phyloP scores from a whole-genome alignment of 2,329 filamentous ascomycete genomes.

The Aspergillus sp. region DNA sequence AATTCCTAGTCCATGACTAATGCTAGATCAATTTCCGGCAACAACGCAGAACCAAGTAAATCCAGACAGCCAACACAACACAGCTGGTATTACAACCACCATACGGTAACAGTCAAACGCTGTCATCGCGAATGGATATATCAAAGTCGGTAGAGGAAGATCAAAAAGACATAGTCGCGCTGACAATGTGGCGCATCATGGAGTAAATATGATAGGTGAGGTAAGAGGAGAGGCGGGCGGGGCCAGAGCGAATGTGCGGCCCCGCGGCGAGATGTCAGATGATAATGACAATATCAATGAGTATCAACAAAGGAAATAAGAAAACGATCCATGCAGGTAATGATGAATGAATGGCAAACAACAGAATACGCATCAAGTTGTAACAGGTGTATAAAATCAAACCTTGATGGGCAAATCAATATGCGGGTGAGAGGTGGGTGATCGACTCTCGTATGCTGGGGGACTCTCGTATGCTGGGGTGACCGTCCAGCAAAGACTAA shows the following conservation, averaged over 20 bases:
- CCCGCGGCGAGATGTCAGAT: slow-evolving; percentile 18
- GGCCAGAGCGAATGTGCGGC: slow-evolving; percentile 25
- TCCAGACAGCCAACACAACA: slow-evolving; percentile 21
- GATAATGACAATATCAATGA: slow-evolving; percentile 18
- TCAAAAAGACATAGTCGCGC: slow-evolving; percentile 19
- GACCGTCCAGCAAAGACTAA: slow-evolving; percentile 13
- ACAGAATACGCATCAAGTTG: slow-evolving; percentile 19
- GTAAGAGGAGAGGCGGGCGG: slow-evolving; percentile 16
- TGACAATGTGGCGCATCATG: slow-evolving; percentile 15
- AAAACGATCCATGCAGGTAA: slow-evolving; percentile 23
- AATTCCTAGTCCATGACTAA: slow-evolving; percentile 15
- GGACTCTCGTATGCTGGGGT: slow-evolving; percentile 2
- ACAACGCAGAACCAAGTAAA: slow-evolving; percentile 9
- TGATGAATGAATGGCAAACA: slow-evolving; percentile 24
- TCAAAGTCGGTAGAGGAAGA: slow-evolving; percentile 16
- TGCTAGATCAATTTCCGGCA: slow-evolving; percentile 19
- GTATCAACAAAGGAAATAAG: slow-evolving; percentile 30
- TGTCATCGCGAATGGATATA: slow-evolving; percentile 25
- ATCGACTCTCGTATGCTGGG: not conserved
- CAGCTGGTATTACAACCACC: slow-evolving; percentile 17
- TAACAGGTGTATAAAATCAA: slow-evolving; percentile 19
- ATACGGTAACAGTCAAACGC: slow-evolving; percentile 18
- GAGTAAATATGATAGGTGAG: slow-evolving; percentile 15
- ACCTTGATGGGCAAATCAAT: slow-evolving; percentile 19
- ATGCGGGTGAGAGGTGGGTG: slow-evolving; percentile 7